Percentiles rank a stretch among this genome's conserved stretches.
Evolutionary conservation across 164 flowering plant species (phyloP).

Genomic region (Berberis vulgaris): DNA sequence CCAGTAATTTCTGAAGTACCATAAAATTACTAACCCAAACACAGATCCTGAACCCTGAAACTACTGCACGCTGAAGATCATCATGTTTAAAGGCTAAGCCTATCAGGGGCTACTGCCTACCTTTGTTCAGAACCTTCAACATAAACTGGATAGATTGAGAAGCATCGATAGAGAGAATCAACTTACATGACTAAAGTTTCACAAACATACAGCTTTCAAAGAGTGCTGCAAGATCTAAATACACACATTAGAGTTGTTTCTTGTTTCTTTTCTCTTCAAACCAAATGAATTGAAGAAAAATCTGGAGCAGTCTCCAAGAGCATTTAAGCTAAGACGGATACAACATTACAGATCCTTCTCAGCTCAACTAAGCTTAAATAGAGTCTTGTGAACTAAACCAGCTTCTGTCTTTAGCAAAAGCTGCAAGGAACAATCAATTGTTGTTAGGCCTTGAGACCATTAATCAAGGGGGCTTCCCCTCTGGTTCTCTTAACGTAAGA

Average conservation of each 20-base stretch:
- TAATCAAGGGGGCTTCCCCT: constrained; percentile 47
- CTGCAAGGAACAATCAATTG: constrained; percentile 27
- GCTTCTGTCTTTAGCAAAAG: constrained; percentile 8
- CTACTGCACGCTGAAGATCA: too few relatives aligned
- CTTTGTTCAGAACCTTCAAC: too few relatives aligned
- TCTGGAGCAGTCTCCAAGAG: constrained; percentile 8
- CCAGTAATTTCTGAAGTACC: too few relatives aligned
- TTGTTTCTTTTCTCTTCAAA: constrained; percentile 21
- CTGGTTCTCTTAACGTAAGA: constrained; percentile 54
- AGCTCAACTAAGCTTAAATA: constrained; percentile 10
- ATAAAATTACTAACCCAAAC: too few relatives aligned
- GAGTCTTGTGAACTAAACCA: constrained; percentile 12
- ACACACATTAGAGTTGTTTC: neutral
- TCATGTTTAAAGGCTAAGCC: too few relatives aligned
- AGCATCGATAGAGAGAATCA: neutral
- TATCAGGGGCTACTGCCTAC: too few relatives aligned
- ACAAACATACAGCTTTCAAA: neutral
- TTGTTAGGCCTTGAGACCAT: constrained; percentile 27
- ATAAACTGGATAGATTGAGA: neutral
- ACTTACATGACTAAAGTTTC: neutral
- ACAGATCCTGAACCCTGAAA: too few relatives aligned
- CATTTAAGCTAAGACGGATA: constrained; percentile 9
- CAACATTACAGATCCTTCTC: constrained; percentile 16
- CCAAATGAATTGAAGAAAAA: constrained; percentile 29
- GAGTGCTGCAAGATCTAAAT: neutral